Percentiles rank a stretch among this genome's conserved stretches.
Evolutionary conservation across 805 yeast genomes (phyloP).

Genomic region (Wickerhamomyces mucosus): DNA sequence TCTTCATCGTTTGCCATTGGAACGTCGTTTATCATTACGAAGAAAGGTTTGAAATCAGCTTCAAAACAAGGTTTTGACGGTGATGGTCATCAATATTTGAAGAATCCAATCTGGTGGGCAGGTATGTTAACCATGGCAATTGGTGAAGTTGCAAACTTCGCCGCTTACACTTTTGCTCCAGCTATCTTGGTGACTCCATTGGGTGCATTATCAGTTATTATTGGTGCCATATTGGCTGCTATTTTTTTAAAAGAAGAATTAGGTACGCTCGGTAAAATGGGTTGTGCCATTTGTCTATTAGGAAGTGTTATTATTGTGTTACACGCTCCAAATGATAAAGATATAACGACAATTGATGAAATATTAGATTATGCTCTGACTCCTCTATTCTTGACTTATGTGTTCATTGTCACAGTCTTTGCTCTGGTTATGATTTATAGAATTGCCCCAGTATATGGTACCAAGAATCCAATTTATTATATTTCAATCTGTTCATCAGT

Average conservation of each 20-base stretch:
- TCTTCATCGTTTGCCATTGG: slow-evolving; percentile 86
- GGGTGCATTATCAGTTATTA: slow-evolving; percentile 84
- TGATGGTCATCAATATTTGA: slow-evolving; percentile 69
- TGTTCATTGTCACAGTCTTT: slow-evolving; percentile 51
- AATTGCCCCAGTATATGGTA: slow-evolving; percentile 75
- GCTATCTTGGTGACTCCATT: slow-evolving; percentile 87
- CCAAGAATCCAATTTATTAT: slow-evolving; percentile 78
- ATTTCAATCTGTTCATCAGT: slow-evolving; percentile 84
- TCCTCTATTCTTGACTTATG: slow-evolving; percentile 68
- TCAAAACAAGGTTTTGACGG: slow-evolving; percentile 55
- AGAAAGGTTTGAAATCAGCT: slow-evolving; percentile 73
- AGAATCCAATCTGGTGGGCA: slow-evolving; percentile 90
- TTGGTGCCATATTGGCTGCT: slow-evolving; percentile 87
- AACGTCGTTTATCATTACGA: slow-evolving; percentile 80
- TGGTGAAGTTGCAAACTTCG: slow-evolving; percentile 88
- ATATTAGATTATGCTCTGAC: slow-evolving; percentile 69
- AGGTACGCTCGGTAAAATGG: slow-evolving; percentile 83
- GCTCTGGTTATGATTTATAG: slow-evolving; percentile 72
- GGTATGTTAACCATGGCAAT: slow-evolving; percentile 87
- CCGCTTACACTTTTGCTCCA: slow-evolving; percentile 93
- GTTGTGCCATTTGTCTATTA: slow-evolving; percentile 82
- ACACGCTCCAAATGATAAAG: slow-evolving; percentile 94
- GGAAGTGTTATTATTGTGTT: slow-evolving; percentile 83
- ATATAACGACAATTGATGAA: slow-evolving; percentile 80
- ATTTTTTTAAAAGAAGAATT: slow-evolving; percentile 76